These are phyloP conservation scores for Blastobotrys americana DNA, from an alignment of 805 yeast species.

Conservation along the genomic window DNA sequence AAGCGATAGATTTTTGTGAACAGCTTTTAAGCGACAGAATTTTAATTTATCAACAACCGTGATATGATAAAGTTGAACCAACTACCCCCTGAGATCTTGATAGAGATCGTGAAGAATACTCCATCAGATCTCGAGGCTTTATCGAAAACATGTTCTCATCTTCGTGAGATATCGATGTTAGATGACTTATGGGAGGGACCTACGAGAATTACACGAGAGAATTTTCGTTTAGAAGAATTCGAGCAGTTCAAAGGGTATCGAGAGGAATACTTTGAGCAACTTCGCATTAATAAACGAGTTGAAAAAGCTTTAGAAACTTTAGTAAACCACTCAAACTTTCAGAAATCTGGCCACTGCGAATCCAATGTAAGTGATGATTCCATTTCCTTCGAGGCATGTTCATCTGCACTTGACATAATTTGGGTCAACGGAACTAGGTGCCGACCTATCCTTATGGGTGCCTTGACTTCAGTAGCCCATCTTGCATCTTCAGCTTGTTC, in stretches of 20 bases:
- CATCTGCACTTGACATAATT: not conserved
- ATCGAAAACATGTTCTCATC: not conserved
- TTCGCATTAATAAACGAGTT: not conserved
- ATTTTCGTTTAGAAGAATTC: not conserved
- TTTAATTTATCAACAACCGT: too few species aligned
- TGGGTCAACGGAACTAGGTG: not conserved
- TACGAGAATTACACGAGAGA: not conserved
- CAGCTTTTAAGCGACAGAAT: too few species aligned
- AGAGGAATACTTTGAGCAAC: not conserved
- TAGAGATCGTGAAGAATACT: not conserved
- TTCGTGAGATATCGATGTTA: not conserved
- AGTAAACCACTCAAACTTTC: not conserved
- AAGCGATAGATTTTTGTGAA: too few species aligned
- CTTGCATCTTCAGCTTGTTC: not conserved
- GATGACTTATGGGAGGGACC: conserved; percentile 4
- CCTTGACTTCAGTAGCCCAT: not conserved
- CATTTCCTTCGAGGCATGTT: too few species aligned
- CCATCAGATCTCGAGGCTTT: not conserved
- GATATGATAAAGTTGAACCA: conserved; percentile 4
- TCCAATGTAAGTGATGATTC: too few species aligned
- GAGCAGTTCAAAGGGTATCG: not conserved
- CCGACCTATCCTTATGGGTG: not conserved
- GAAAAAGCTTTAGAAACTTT: not conserved
- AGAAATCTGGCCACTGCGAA: too few species aligned
- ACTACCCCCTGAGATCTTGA: conserved; percentile 4